Conservation (phyloP, 352 stramenopile genomes). For the Phytophthora sp. region DNA sequence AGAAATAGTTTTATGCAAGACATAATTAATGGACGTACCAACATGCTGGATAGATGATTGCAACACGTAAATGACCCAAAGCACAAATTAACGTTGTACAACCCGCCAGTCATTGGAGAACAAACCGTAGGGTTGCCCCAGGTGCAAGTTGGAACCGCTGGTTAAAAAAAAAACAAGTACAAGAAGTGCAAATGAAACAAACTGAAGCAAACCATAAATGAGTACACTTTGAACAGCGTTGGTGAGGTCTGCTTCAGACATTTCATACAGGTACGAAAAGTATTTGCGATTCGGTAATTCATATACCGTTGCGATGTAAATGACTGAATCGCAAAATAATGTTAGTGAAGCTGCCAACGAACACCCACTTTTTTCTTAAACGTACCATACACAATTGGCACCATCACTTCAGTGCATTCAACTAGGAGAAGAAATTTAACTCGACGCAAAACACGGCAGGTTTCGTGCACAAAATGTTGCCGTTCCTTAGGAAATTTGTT, state of each 20-base stretch:
- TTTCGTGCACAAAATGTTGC: slow-evolving; percentile 32
- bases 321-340: background rate
- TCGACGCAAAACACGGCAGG: slow-evolving; percentile 36
- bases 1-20: background rate
- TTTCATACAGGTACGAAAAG: slow-evolving; percentile 21
- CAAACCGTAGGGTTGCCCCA: slow-evolving; percentile 19
- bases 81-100: slow-evolving; percentile 35
- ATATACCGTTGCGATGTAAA: slow-evolving; percentile 41
- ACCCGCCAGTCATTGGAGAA: slow-evolving; percentile 26
- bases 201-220: slow-evolving; percentile 34
- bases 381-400: slow-evolving; percentile 39
- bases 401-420: slow-evolving; percentile 44
- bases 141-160: slow-evolving; percentile 29
- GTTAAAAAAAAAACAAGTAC: slow-evolving; percentile 19
- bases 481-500: slow-evolving; percentile 12
- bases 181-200: slow-evolving; percentile 37
- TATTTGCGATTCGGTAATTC: slow-evolving; percentile 34
- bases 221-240: slow-evolving; percentile 26
- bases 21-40: slow-evolving; percentile 12
- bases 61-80: slow-evolving; percentile 46
- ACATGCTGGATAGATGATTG: slow-evolving; percentile 38
- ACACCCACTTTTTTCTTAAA: slow-evolving; percentile 12
- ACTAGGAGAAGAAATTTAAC: slow-evolving; percentile 38
- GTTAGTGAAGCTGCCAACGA: background rate
- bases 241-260: slow-evolving; percentile 13